These are phyloP conservation scores for Penicillium decumbens DNA, from an alignment of 2,329 filamentous ascomycete genomes.

Conservation along the genomic window DNA sequence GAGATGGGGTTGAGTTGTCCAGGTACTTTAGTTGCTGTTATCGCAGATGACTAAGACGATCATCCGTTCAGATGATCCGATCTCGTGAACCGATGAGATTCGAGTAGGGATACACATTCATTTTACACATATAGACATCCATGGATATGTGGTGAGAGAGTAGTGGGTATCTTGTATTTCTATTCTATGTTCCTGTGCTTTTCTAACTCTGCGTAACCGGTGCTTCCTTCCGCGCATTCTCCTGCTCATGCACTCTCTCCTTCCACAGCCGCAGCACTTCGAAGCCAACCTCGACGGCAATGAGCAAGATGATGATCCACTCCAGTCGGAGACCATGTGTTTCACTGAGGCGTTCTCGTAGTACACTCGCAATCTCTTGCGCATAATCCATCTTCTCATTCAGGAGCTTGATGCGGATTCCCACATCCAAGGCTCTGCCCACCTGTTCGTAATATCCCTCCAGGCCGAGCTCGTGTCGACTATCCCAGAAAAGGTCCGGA, in stretches of 20 bases:
- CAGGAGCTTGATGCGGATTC: slow-evolving; percentile 79
- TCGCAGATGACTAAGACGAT: slow-evolving; percentile 19
- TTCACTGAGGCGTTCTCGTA: slow-evolving; percentile 84
- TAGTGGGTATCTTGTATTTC: slow-evolving; percentile 14
- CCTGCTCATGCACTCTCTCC: slow-evolving; percentile 50
- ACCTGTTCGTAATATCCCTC: slow-evolving; percentile 96
- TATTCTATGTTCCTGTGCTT: not conserved
- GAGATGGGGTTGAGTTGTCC: not conserved
- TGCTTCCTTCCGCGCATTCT: slow-evolving; percentile 9
- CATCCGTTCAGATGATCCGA: slow-evolving; percentile 9
- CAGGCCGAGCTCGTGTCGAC: slow-evolving; percentile 76
- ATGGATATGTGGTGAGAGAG: too few relatives aligned
- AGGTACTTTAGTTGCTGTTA: slow-evolving; percentile 7
- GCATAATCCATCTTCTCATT: slow-evolving; percentile 99
- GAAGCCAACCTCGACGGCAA: slow-evolving; percentile 86
- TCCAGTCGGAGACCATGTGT: slow-evolving; percentile 83
- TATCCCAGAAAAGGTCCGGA: slow-evolving; percentile 97
- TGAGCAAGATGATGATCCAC: slow-evolving; percentile 93
- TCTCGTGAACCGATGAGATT: not conserved
- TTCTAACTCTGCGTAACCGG: not conserved
- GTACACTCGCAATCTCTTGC: slow-evolving; percentile 84
- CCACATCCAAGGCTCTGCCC: slow-evolving; percentile 82
- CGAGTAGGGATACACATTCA: too few relatives aligned
- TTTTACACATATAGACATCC: too few relatives aligned
- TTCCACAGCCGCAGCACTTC: slow-evolving; percentile 71